Conservation (phyloP, 306 rosid genomes). For the Ceratonia siliqua region DNA sequence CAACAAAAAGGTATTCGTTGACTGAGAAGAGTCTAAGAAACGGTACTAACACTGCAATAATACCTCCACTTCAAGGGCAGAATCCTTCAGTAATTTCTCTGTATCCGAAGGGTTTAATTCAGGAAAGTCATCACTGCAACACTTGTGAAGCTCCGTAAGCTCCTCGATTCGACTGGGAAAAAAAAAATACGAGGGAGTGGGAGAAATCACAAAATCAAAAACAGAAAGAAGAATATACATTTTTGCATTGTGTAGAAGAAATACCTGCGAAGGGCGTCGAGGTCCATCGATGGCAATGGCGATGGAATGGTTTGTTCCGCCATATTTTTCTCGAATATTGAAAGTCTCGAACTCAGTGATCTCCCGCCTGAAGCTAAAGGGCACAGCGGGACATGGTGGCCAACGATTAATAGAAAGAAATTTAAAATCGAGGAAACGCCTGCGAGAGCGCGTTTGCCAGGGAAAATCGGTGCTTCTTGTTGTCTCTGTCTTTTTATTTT, state of each 20-base stretch:
- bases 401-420: not conserved
- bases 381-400: not conserved
- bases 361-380: not conserved
- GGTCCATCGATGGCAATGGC: slow-evolving; percentile 31
- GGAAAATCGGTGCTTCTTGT: not conserved
- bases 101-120: slow-evolving; percentile 42
- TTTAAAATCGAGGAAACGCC: not conserved
- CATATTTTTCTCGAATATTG: not conserved
- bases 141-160: slow-evolving; percentile 45
- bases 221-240: not conserved
- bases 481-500: too few relatives aligned
- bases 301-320: slow-evolving; percentile 29
- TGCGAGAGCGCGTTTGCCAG: not conserved
- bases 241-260: not conserved
- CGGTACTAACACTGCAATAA: not conserved
- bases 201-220: not conserved
- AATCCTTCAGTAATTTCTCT: slow-evolving; percentile 45
- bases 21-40: not conserved
- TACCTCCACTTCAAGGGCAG: slow-evolving; percentile 57
- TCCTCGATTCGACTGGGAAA: slow-evolving; percentile 57
- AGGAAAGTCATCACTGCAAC: slow-evolving; percentile 27
- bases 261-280: slow-evolving; percentile 53
- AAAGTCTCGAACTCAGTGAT: not conserved
- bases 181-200: not conserved
- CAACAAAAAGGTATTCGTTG: not conserved